Percentiles rank a stretch among this genome's conserved stretches.
Conservation (phyloP, 2,329 filamentous ascomycete species). For the Furcasterigmium sp. region DNA sequence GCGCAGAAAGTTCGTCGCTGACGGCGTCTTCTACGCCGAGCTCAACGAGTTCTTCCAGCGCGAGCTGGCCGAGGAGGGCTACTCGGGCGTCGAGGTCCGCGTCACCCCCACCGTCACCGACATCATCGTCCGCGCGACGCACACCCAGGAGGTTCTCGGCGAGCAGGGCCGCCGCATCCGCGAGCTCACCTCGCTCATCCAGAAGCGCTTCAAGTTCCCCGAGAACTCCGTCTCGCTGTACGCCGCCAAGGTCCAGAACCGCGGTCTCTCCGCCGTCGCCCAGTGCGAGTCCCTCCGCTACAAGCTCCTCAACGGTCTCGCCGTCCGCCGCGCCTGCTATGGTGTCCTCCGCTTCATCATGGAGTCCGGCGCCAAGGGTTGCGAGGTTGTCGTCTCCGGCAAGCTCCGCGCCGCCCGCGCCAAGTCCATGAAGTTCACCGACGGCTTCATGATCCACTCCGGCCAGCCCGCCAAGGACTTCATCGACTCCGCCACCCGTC, state of each 20-base stretch:
- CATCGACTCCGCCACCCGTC: conserved; percentile 96
- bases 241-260: conserved; percentile 99
- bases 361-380: conserved; percentile 99
- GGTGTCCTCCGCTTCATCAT: conserved; percentile 99
- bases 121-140: conserved; percentile 99
- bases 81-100: conserved; percentile 99
- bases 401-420: conserved; percentile 98
- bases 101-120: conserved; percentile 99
- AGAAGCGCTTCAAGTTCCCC: conserved; percentile 99
- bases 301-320: conserved; percentile 99
- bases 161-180: conserved; percentile 99
- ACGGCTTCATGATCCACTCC: conserved; percentile 99
- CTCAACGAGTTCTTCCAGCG: conserved; percentile 99
- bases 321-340: conserved; percentile 98
- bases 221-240: conserved; percentile 99
- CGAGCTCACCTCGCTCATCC: conserved; percentile 99
- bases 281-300: conserved; percentile 99
- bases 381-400: conserved; percentile 98
- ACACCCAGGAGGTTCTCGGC: conserved; percentile 99
- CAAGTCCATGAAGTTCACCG: conserved; percentile 99
- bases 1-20: conserved; percentile 90
- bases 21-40: conserved; percentile 99
- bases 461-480: conserved; percentile 99
- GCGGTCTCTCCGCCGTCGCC: conserved; percentile 98
- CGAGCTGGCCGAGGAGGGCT: conserved; percentile 99